Evolutionary conservation across 176 grass and related monocot genomes (phyloP).

Genomic region (Echinochloa phyllopogon): DNA sequence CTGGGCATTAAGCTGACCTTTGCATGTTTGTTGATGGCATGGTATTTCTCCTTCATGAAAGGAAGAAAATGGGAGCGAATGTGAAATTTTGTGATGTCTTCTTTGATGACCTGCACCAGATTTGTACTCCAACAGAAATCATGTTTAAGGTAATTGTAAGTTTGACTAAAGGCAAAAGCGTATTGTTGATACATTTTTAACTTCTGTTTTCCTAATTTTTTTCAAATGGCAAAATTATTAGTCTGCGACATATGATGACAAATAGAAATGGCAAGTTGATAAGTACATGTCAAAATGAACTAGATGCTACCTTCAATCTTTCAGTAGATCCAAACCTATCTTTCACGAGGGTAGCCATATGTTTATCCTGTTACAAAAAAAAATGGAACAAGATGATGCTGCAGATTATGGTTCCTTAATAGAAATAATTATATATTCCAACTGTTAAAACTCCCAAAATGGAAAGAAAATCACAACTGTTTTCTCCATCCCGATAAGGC

Average conservation of each 20-base stretch:
- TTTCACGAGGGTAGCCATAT: conserved; percentile 76
- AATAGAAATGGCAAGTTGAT: not conserved
- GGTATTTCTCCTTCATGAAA: conserved; percentile 68
- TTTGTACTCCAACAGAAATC: conserved; percentile 23
- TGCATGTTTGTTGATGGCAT: conserved; percentile 46
- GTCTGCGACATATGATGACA: conserved; percentile 9
- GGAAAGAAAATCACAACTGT: not conserved
- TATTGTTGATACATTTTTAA: not conserved
- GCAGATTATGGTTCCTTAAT: conserved; percentile 20
- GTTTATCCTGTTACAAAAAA: conserved; percentile 66
- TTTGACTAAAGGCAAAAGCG: conserved; percentile 9
- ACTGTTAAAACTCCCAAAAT: not conserved
- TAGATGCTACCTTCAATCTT: conserved; percentile 67
- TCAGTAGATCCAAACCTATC: conserved; percentile 81
- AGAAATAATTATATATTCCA: not conserved
- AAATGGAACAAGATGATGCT: not conserved
- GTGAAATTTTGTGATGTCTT: conserved; percentile 93
- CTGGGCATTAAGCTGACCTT: conserved; percentile 64
- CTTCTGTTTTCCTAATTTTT: not conserved
- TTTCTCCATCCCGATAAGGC: not conserved
- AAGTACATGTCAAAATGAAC: not conserved
- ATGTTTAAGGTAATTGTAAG: not conserved
- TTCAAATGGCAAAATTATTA: not conserved
- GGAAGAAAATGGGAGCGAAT: conserved; percentile 67
- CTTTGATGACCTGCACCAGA: conserved; percentile 67